Evolutionary conservation across 2,329 filamentous ascomycete genomes (phyloP).

Genomic region (Gaeumannomyces tritici): DNA sequence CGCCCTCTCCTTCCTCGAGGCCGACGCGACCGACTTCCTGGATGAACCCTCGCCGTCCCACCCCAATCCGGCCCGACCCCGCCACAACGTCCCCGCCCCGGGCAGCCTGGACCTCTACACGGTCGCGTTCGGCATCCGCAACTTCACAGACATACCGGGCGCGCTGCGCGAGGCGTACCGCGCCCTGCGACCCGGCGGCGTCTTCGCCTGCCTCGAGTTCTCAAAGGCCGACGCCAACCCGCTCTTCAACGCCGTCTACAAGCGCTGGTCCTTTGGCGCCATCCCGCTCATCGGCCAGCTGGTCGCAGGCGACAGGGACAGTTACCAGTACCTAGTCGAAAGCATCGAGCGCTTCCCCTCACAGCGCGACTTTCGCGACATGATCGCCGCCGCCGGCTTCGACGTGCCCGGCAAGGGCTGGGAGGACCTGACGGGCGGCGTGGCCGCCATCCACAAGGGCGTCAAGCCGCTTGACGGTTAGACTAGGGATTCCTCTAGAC

Average conservation of each 20-base stretch:
- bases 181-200: constrained; percentile 85
- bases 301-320: constrained; percentile 87
- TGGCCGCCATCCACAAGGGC: constrained; percentile 93
- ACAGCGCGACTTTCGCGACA: constrained; percentile 72
- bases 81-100: neutral
- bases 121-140: constrained; percentile 93
- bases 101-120: constrained; percentile 89
- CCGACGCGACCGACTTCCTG: constrained; percentile 74
- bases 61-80: constrained; percentile 43
- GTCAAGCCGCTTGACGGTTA: constrained; percentile 58
- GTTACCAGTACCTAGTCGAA: constrained; percentile 97
- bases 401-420: constrained; percentile 72
- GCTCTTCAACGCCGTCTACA: constrained; percentile 77
- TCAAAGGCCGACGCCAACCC: constrained; percentile 69
- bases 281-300: constrained; percentile 94
- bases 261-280: constrained; percentile 89
- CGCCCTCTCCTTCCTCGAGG: constrained; percentile 68
- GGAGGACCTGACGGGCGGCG: constrained; percentile 84
- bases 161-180: constrained; percentile 78
- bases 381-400: constrained; percentile 82
- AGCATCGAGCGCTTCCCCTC: constrained; percentile 90
- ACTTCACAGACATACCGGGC: constrained; percentile 85
- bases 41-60: constrained; percentile 12
- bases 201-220: constrained; percentile 96
- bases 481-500: too few relatives aligned